Base-by-base conservation (phyloP, 441 rosid species). In the Adansonia gregorii region DNA sequence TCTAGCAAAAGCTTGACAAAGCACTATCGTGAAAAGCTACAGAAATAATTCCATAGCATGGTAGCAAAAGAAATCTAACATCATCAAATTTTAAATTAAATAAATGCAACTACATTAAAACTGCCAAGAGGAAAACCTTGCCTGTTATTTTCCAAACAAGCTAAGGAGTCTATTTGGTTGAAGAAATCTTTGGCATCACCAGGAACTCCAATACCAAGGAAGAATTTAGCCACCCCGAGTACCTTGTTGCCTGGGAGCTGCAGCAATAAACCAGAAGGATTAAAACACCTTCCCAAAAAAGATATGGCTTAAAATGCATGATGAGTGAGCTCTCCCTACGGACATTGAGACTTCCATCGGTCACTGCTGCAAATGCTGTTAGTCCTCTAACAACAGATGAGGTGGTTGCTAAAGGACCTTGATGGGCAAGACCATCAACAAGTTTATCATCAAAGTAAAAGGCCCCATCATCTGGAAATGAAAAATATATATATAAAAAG, bases 341-440 rank as follows among this genome's bases (percentile, higher is more conserved):
- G 76, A 97, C 98, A 77, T 88, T 81, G 78, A 93, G 81, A 78
- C 82, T 87, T 82, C 85, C 89, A 9, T 87, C 72, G 76, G 89
- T 77, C 67, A 92, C 90, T 72, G 91, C 87, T 39, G 91, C 87
- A 83, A 96, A 87, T 59, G 91, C 86, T 67, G 87, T 82, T 74
- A 96, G 74, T 78, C 99, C 99, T 81, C 87, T 88, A 72, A 94
- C 88, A 83, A 92, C 96, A 79, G 98, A 91, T 3, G 97, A 86
- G 78, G 97, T 90, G 54, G 96, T 86, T 80, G 97, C 82, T 78
- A 96, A 88, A 11, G 94, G 90, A 81, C 95, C 92, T 72, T 79
- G 87, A 79, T 83, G 72, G 81, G 86, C 91, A 74, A 24, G 79
- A 54, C 86, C 86, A 77, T 80, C 86, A 82, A 84, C 86, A 83